Conservation (phyloP, 768 basidiomycete species). For the Boletus rubescentipes region DNA sequence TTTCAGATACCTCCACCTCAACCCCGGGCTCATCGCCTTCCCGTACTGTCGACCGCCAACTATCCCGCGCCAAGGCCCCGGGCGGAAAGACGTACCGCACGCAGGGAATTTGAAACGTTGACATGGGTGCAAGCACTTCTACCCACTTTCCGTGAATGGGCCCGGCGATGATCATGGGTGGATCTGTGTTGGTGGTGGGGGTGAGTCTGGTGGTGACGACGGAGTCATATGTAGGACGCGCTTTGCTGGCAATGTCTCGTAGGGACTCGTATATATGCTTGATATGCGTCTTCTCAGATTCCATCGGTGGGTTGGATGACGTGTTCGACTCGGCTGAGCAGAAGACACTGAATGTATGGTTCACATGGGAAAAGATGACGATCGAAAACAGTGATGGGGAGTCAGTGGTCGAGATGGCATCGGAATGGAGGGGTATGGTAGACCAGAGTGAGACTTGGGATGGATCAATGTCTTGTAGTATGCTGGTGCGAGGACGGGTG, state of each 20-base stretch:
- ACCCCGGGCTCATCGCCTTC: not conserved
- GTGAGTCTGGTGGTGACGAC: not conserved
- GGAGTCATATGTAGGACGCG: constrained; percentile 9
- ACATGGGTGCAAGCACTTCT: constrained; percentile 7
- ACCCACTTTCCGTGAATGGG: constrained; percentile 10
- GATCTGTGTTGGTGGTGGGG: constrained; percentile 3
- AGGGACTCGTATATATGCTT: constrained; percentile 13
- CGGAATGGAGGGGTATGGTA: constrained; percentile 7
- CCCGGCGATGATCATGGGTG: constrained; percentile 10
- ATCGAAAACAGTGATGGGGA: constrained; percentile 20
- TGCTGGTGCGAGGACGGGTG: constrained; percentile 10
- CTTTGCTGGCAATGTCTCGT: not conserved
- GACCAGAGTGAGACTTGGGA: constrained; percentile 22
- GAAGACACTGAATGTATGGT: constrained; percentile 14
- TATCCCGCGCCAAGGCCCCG: not conserved
- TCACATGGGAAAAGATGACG: constrained; percentile 10
- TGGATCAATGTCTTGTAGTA: constrained; percentile 11
- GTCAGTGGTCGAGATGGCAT: not conserved
- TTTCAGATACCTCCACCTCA: constrained; percentile 7
- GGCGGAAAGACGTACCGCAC: constrained; percentile 9
- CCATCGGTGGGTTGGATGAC: not conserved
- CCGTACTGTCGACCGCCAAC: not conserved
- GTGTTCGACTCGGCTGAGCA: constrained; percentile 15
- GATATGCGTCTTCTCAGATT: constrained; percentile 15
- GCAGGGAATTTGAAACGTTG: not conserved